Evolutionary conservation across 495 filamentous ascomycete genomes (phyloP).

Genomic region (Penicillium manginii): DNA sequence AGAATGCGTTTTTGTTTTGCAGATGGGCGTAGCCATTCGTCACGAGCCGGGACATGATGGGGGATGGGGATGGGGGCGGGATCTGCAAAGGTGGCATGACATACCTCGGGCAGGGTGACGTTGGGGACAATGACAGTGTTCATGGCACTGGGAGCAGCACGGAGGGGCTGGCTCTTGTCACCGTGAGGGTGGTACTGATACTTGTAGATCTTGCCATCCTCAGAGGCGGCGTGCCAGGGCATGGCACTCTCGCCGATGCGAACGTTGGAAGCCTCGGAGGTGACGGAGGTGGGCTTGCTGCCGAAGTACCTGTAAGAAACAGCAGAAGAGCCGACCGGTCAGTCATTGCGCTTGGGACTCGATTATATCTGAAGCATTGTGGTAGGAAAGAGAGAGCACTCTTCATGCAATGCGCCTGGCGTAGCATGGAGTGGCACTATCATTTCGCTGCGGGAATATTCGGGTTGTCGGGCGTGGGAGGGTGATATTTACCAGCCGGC

Average conservation of each 20-base stretch:
- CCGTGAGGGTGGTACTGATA: conserved; percentile 95
- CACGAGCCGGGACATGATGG: not conserved
- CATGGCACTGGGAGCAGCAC: conserved; percentile 90
- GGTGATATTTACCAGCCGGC: conserved; percentile 69
- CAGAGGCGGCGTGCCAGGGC: conserved; percentile 81
- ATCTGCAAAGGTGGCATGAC: conserved; percentile 12
- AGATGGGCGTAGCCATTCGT: not conserved
- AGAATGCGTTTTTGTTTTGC: too few species aligned
- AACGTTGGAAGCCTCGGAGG: conserved; percentile 73
- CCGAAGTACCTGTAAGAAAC: conserved; percentile 57
- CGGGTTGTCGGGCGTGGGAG: conserved; percentile 39
- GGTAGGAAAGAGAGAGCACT: not conserved
- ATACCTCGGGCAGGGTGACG: conserved; percentile 89
- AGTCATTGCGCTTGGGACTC: conserved; percentile 5
- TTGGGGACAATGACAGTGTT: conserved; percentile 92
- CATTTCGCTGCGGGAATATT: conserved; percentile 21
- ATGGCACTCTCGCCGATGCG: conserved; percentile 72
- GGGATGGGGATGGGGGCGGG: not conserved
- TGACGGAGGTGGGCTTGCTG: conserved; percentile 81
- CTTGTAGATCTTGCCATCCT: conserved; percentile 64
- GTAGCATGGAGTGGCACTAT: conserved; percentile 1
- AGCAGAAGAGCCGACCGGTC: conserved; percentile 18
- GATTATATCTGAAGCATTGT: not conserved
- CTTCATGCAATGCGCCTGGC: not conserved
- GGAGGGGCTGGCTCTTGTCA: conserved; percentile 71